Conservation (phyloP, 495 filamentous ascomycete species). For the Penicillium verhagenii region DNA sequence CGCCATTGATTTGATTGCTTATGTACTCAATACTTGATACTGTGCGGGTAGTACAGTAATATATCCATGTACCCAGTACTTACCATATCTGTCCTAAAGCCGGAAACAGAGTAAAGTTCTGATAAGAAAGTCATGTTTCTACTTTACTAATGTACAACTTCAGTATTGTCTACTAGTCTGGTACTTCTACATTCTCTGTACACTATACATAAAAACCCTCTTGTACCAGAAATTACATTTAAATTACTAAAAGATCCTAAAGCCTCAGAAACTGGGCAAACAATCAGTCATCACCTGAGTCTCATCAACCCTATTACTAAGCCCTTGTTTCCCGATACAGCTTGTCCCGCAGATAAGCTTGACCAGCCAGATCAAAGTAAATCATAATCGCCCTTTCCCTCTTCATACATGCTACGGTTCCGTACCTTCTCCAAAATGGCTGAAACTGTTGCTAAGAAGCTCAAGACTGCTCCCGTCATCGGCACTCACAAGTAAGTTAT, state of each 20-base stretch:
- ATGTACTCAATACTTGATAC: neutral
- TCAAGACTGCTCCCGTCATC: conserved; percentile 68
- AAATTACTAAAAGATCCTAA: too few relatives aligned
- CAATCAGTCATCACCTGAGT: conserved; percentile 3
- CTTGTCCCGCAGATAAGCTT: conserved; percentile 15
- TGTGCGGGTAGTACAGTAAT: neutral
- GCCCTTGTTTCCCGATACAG: conserved; percentile 28
- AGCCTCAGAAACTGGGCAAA: neutral
- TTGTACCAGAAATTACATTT: too few relatives aligned
- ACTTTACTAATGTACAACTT: too few relatives aligned
- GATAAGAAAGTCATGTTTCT: too few relatives aligned
- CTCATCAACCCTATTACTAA: conserved; percentile 4
- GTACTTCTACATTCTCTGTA: too few relatives aligned
- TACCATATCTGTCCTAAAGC: neutral
- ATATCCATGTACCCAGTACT: neutral
- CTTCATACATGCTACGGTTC: conserved; percentile 31
- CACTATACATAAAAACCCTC: too few relatives aligned
- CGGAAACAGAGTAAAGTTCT: neutral
- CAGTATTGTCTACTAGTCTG: too few relatives aligned
- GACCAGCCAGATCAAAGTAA: conserved; percentile 19
- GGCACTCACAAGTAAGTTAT: conserved; percentile 76
- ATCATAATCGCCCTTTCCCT: conserved; percentile 15
- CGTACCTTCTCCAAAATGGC: conserved; percentile 55
- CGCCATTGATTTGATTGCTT: neutral
- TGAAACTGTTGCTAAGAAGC: conserved; percentile 63